Conservation (phyloP, 1,284 basidiomycete genomes). For the Flammula alnicola region DNA sequence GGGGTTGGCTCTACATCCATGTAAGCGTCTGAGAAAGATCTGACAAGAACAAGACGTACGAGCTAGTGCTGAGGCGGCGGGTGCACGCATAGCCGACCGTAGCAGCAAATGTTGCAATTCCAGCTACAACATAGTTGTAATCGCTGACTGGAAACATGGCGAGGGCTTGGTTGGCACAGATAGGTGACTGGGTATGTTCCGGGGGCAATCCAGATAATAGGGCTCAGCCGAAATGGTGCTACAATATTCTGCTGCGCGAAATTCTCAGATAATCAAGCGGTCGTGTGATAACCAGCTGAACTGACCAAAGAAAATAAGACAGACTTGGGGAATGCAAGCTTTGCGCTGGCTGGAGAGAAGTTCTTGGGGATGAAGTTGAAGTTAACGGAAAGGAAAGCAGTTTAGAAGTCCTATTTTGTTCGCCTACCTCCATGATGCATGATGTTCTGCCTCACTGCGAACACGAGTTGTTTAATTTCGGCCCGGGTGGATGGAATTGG, state of each 20-base stretch:
- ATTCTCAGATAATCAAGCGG: too few species aligned
- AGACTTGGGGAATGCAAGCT: neutral
- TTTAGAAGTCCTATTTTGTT: slow-evolving; percentile 24
- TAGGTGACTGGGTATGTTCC: neutral
- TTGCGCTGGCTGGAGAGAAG: neutral
- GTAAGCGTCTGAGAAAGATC: neutral
- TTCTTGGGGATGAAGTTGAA: slow-evolving; percentile 6
- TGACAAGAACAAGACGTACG: slow-evolving; percentile 29
- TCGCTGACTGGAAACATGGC: slow-evolving; percentile 43
- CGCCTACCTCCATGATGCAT: slow-evolving; percentile 16
- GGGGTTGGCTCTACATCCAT: neutral
- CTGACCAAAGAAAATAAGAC: too few species aligned
- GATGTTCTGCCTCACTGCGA: slow-evolving; percentile 25
- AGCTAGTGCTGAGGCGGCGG: slow-evolving; percentile 39
- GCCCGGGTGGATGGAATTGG: too few species aligned
- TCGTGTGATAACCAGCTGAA: too few species aligned
- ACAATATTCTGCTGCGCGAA: neutral
- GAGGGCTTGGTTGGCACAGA: slow-evolving; percentile 1
- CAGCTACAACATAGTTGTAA: slow-evolving; percentile 55
- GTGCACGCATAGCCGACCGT: slow-evolving; percentile 59
- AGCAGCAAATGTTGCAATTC: slow-evolving; percentile 61
- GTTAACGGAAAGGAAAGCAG: slow-evolving; percentile 15
- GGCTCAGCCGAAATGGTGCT: too few species aligned
- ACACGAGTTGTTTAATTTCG: slow-evolving; percentile 27
- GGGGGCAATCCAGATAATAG: neutral